Evolutionary conservation across 2,329 filamentous ascomycete species (phyloP).

Genomic region (Pseudocercospora ulei): DNA sequence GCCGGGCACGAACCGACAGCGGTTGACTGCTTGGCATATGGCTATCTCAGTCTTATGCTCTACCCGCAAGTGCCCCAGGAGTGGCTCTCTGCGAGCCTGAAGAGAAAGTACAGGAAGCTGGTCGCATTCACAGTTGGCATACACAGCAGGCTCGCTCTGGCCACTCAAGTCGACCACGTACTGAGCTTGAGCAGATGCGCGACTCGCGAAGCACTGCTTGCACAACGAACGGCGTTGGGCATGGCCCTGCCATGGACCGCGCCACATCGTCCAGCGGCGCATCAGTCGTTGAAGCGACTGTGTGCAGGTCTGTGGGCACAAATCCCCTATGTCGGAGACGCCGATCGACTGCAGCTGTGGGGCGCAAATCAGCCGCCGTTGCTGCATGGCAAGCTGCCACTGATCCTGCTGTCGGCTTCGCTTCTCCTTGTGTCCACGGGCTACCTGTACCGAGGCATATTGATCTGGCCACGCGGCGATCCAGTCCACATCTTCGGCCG

Average conservation of each 20-base stretch:
- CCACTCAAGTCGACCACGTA: constrained; percentile 24
- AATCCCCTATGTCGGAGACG: constrained; percentile 20
- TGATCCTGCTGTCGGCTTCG: constrained; percentile 19
- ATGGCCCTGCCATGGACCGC: constrained; percentile 28
- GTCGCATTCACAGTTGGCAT: constrained; percentile 35
- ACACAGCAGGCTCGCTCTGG: constrained; percentile 23
- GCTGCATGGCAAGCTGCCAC: constrained; percentile 21
- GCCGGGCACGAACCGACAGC: constrained; percentile 49
- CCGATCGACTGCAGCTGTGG: constrained; percentile 14
- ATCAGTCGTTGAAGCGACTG: constrained; percentile 14
- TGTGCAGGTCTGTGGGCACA: constrained; percentile 20
- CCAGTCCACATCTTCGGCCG: constrained; percentile 32
- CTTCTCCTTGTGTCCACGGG: constrained; percentile 19
- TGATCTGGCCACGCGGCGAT: constrained; percentile 32
- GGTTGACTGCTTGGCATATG: constrained; percentile 71
- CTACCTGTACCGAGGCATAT: constrained; percentile 21
- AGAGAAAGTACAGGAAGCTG: constrained; percentile 40
- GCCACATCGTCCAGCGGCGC: constrained; percentile 7
- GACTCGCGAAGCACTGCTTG: constrained; percentile 8
- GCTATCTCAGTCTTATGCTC: constrained; percentile 67
- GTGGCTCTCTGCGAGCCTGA: constrained; percentile 53
- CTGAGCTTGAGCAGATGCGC: neutral
- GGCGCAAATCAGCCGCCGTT: constrained; percentile 15
- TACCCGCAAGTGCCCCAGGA: constrained; percentile 51
- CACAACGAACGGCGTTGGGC: constrained; percentile 3